These are phyloP conservation scores for Neoboletus magnificus DNA, from an alignment of 768 basidiomycete genomes.

Conservation along the genomic window DNA sequence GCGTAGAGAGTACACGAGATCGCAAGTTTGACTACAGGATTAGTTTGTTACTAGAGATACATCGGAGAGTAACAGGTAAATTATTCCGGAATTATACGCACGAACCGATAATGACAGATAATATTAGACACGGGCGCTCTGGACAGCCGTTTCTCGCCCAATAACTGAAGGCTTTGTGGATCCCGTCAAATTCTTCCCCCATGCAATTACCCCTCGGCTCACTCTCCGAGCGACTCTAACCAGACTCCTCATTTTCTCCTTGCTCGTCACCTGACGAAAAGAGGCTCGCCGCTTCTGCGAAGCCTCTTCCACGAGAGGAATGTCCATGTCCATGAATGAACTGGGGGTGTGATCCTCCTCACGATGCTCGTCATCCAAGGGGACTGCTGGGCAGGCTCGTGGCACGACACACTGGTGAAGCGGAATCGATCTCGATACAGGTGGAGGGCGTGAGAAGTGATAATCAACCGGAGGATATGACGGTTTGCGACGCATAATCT, in stretches of 20 bases:
- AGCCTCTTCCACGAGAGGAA: slow-evolving; percentile 9
- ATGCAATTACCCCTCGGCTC: slow-evolving; percentile 28
- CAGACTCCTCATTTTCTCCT: slow-evolving; percentile 19
- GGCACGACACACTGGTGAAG: not conserved
- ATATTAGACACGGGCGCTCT: slow-evolving; percentile 2
- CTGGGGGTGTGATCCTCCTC: slow-evolving; percentile 6
- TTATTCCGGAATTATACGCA: slow-evolving; percentile 3
- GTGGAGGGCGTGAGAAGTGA: slow-evolving; percentile 10
- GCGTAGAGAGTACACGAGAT: slow-evolving; percentile 9
- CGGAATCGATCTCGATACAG: not conserved
- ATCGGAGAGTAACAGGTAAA: not conserved
- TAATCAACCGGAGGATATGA: not conserved
- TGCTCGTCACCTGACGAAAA: slow-evolving; percentile 8
- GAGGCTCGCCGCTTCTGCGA: slow-evolving; percentile 12
- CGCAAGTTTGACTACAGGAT: slow-evolving; percentile 4
- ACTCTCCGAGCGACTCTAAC: slow-evolving; percentile 22
- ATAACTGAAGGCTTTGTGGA: slow-evolving; percentile 5
- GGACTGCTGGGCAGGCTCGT: not conserved
- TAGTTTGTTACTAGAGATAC: slow-evolving; percentile 25
- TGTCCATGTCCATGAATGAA: slow-evolving; percentile 36
- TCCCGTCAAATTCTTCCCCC: slow-evolving; percentile 29
- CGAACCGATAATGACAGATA: slow-evolving; percentile 10
- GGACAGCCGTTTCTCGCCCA: not conserved
- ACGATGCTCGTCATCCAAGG: not conserved
- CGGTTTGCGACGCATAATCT: not conserved